Conservation (phyloP, 2,329 filamentous ascomycete genomes). For the Paecilomyces sp. region DNA sequence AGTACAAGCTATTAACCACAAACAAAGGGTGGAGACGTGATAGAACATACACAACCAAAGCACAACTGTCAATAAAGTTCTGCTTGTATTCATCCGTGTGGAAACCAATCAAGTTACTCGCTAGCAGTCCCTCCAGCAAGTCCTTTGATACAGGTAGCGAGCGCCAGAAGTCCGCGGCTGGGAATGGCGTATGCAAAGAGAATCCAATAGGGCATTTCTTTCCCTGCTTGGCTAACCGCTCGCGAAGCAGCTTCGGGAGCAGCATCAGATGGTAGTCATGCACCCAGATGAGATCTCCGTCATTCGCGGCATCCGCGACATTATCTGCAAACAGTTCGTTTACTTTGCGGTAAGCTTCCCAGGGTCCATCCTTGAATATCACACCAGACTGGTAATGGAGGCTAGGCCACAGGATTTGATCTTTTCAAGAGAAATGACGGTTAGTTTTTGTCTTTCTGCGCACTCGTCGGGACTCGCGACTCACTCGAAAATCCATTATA, state of each 20-base stretch:
- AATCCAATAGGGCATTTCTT: slow-evolving; percentile 91
- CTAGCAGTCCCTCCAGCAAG: slow-evolving; percentile 71
- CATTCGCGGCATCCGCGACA: slow-evolving; percentile 70
- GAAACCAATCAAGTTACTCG: slow-evolving; percentile 91
- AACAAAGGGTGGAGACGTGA: not conserved
- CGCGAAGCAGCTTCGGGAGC: slow-evolving; percentile 80
- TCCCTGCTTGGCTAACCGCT: slow-evolving; percentile 58
- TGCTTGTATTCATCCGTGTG: slow-evolving; percentile 95
- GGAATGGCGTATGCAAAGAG: slow-evolving; percentile 92
- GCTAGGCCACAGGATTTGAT: slow-evolving; percentile 92
- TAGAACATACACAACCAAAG: slow-evolving; percentile 61
- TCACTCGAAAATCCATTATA: slow-evolving; percentile 95
- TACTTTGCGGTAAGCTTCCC: slow-evolving; percentile 81
- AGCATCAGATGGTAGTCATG: slow-evolving; percentile 97
- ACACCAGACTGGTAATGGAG: slow-evolving; percentile 96
- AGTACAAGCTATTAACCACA: not conserved
- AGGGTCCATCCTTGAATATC: slow-evolving; percentile 84
- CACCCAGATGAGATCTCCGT: slow-evolving; percentile 88
- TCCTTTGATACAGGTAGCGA: slow-evolving; percentile 82
- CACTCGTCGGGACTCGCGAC: slow-evolving; percentile 18
- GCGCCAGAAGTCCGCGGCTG: slow-evolving; percentile 85
- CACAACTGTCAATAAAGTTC: slow-evolving; percentile 86
- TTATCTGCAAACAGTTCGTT: slow-evolving; percentile 83
- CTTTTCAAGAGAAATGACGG: slow-evolving; percentile 35
- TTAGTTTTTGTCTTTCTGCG: slow-evolving; percentile 53